Conservation (phyloP, 1,284 basidiomycete species). For the Cutaneotrichosporon daszewskae region DNA sequence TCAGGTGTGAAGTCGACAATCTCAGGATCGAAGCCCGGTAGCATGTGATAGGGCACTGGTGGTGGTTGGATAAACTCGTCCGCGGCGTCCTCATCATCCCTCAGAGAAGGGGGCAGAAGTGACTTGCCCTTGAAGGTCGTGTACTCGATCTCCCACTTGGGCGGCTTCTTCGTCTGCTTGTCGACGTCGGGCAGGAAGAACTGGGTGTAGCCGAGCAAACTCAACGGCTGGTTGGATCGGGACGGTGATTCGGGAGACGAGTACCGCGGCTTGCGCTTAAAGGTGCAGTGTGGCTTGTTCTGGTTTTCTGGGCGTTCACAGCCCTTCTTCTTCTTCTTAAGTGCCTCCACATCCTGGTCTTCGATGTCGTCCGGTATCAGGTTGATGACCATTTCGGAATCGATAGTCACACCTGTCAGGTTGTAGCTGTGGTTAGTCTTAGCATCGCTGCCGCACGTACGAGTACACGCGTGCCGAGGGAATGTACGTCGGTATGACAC, state of each 20-base stretch:
- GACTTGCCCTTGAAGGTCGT: constrained; percentile 56
- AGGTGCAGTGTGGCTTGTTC: constrained; percentile 46
- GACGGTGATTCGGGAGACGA: constrained; percentile 39
- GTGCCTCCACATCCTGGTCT: constrained; percentile 18
- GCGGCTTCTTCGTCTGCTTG: constrained; percentile 55
- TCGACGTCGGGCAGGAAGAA: constrained; percentile 70
- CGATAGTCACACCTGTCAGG: constrained; percentile 51
- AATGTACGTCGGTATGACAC: constrained; percentile 82
- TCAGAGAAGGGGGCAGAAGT: constrained; percentile 42
- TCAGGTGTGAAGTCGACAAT: constrained; percentile 12
- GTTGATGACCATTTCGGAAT: constrained; percentile 18
- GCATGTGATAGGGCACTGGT: constrained; percentile 58
- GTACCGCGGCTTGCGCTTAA: constrained; percentile 40
- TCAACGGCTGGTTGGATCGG: constrained; percentile 34
- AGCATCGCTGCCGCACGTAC: constrained; percentile 36
- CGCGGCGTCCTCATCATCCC: no score
- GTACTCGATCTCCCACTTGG: constrained; percentile 71
- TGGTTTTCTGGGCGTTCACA: constrained; percentile 40
- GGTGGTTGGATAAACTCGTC: constrained; percentile 44
- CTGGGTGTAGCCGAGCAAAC: constrained; percentile 50
- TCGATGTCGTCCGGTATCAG: constrained; percentile 9
- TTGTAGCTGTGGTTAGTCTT: constrained; percentile 53
- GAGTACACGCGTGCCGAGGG: constrained; percentile 76
- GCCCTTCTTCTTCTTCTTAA: constrained; percentile 17
- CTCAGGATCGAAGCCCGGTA: constrained; percentile 52